Base-by-base conservation (phyloP, 345 rosid species). In the Combretum micranthum region DNA sequence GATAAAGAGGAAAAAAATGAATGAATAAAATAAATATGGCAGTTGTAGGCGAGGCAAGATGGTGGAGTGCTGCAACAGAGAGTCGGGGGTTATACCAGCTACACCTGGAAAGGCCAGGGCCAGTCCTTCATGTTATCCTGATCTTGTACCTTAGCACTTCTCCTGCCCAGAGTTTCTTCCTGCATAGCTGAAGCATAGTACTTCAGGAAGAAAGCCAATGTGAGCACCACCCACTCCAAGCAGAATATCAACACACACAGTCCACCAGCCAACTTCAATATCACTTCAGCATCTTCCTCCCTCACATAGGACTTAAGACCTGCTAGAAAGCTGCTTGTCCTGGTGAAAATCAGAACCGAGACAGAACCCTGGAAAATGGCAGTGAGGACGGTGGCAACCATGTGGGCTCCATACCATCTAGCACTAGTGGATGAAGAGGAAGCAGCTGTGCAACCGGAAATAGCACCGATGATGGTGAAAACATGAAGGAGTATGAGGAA, bases 341-440 rank as follows among this genome's bases (percentile, higher is more conserved):
- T 77, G 42, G 69, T 82, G 67, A 88, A 84, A 55, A 88, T 83
- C 64, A 91, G 56, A 18, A 91, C 88, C 2, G 96, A 84, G 4
- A 88, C 83, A 0, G 98, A 92, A 0, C 98, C 98, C 56, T 92
- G 95, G 71, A 92, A 92, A 8, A 92, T 92, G 4, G 97, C 98
- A 0, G 97, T 80, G 26, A 86, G 74, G 39, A 88, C 93, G 0
- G 97, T 80, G 15, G 83, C 77, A 23, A 88, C 91, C 98, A 92
- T 83, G 79, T 86, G 93, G 5, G 90, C 82, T 1, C 84, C 85
- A 15, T 86, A 88, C 95, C 98, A 91, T 48, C 77, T 45, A 51
- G 59, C 61, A 0, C 61, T 42, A 21, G 72, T 67, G 4, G 76
- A 61, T 21, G 75, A 79, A 0, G 84, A 78, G 0, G 90, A 75